Base-by-base conservation (phyloP, 2,329 filamentous ascomycete species). In the Paracorniculantispora psalliotae region DNA sequence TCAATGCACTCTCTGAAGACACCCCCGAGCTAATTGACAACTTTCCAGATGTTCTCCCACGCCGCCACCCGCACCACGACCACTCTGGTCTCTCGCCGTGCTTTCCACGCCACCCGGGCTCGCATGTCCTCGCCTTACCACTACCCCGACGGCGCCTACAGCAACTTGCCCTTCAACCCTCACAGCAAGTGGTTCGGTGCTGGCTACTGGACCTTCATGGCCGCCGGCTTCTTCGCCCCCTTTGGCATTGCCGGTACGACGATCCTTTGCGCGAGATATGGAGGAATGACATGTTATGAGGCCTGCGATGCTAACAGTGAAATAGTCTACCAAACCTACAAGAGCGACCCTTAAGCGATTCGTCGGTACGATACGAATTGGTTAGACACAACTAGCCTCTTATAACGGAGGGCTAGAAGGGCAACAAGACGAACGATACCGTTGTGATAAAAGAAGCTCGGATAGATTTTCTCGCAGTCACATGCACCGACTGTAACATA, bases 151-250 rank as follows among this genome's bases (percentile, higher is more conserved):
- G 94, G 93, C 66, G 90, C 93, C 72, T 89, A 91, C 78, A 88
- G 84, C 82, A 97, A 97, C 85, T 79, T 99, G 66, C 94, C 94
- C 67, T 99, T 99, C 87, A 96, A 99, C 84, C 90, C 94, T 67
- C 83, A 91, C 80, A 93, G 87, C 73, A 90, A 87, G 79, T 89
- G 83, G 79, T 99, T 99, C 75, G 84, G 80, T 66, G 63, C 91
- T 68, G 83, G 88, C 78, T 99, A 89, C 87, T 96, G 91, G 89
- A 73, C 73, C 64, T 94, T 90, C 81, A 73, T 75, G 69, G 72
- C 69, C 68, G 72, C 76, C 62, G 83, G 82, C 63, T 87, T 87
- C 75, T 72, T 78, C 67, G 69, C 79, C 59, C 86, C 86, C 66
- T 86, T 89, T 73, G 82, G 79, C 69, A 83, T 89, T 71, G 78